Evolutionary conservation across 495 filamentous ascomycete genomes (phyloP), one percentile per base, ranked within the genome.

Genomic region (Neurospora tetrasperma): DNA sequence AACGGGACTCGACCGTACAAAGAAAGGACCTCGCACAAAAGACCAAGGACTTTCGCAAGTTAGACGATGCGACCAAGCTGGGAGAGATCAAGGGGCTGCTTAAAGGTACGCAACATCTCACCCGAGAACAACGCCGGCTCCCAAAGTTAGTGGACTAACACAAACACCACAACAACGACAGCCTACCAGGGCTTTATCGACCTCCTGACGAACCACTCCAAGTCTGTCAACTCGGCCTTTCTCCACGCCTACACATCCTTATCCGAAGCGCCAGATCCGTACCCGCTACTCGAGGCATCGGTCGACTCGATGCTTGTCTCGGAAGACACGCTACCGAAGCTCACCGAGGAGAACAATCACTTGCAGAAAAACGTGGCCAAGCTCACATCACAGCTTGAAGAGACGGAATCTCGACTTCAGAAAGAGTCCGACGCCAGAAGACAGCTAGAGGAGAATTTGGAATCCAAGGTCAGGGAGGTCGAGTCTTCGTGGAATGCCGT

Each of bases 101-200:
- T 35, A 98, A 97, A 85, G 90, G 92, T 94, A 80, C 68, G 77
- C 18, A 10, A 31, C 73, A 16, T 16, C 20, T 23, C 20, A 20
- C 1, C 38, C 69, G 35, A 23, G 43, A 2, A 69, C 18, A 20
- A 23, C 12, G 38, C 59, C 44, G 39, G 7, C 39, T 12, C 38
- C 27, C 43, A 44, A 44, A 71, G 44, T 20, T 23, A 41, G 12
- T 2, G 31, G 38, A 39, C 73, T 75, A 75, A 80, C 62, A 40
- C 48, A 9, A 9, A n/a, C 20, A 38, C 35, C 39, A 39, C 31
- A n/a, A 38, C 35, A 4, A 23, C 44, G 23, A 71, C 70, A 94
- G 94, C 95, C 18, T 99, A 99, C 83, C 96, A 99, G 81, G 90
- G 90, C 38, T 99, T 97, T 78, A 97, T 99, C 80, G 96, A 99